These are phyloP conservation scores for Candida hungchunana DNA, from an alignment of 805 yeast species.

Conservation along the genomic window DNA sequence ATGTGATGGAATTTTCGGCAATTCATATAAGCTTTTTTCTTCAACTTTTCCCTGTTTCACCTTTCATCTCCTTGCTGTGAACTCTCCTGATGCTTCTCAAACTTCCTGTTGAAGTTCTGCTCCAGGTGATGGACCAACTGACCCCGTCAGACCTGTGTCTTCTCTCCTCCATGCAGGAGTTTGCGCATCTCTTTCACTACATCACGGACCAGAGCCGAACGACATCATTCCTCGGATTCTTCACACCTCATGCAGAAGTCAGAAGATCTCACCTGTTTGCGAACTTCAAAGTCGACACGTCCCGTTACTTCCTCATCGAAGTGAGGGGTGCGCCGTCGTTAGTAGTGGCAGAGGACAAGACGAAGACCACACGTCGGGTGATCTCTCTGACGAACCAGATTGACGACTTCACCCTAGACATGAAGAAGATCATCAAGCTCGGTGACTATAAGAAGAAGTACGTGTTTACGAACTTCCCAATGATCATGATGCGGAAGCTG, in stretches of 20 bases:
- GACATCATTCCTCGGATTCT: constrained; percentile 1
- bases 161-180: constrained; percentile 9
- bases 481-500: constrained; percentile 4
- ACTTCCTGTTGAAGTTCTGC: constrained; percentile 13
- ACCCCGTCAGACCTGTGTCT: constrained; percentile 11
- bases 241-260: constrained; percentile 9
- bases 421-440: constrained; percentile 2
- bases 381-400: constrained; percentile 11
- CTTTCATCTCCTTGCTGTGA: no score
- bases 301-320: constrained; percentile 14
- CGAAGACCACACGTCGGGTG: constrained; percentile 11
- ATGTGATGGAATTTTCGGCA: no score
- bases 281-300: constrained; percentile 7
- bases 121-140: constrained; percentile 14
- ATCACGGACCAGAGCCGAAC: constrained; percentile 5
- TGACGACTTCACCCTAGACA: constrained; percentile 5
- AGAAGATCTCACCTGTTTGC: constrained; percentile 4
- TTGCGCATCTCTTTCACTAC: constrained; percentile 11
- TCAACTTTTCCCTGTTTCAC: no score
- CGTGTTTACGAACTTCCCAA: constrained; percentile 7
- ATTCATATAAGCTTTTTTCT: no score
- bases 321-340: constrained; percentile 16
- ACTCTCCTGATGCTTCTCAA: no score
- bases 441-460: constrained; percentile 7
- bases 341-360: constrained; percentile 14